phyloP scores from a whole-genome alignment of 179 eudicot genomes.

The Patellifolia procumbens region DNA sequence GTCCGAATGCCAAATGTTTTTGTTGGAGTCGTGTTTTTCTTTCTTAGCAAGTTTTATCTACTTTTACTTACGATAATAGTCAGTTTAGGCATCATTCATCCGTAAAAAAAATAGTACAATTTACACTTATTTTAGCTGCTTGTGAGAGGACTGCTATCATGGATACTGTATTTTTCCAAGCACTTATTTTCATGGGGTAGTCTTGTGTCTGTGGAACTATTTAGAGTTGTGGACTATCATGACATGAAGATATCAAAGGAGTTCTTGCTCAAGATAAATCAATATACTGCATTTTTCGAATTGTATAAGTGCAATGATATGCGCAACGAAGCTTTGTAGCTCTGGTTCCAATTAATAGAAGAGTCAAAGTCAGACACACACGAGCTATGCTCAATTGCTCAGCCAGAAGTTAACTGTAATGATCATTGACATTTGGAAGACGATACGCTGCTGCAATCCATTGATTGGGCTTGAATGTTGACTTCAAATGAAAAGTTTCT shows the following conservation, averaged over 20 bases:
- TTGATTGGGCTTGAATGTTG: too few relatives aligned
- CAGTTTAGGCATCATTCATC: too few relatives aligned
- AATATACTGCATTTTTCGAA: constrained; percentile 65
- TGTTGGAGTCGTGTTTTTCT: too few relatives aligned
- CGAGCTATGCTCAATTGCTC: constrained; percentile 61
- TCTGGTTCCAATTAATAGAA: constrained; percentile 77
- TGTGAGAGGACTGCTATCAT: constrained; percentile 89
- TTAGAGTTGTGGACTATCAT: constrained; percentile 88
- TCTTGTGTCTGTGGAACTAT: constrained; percentile 71
- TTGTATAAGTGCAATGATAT: constrained; percentile 75
- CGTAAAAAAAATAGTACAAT: too few relatives aligned
- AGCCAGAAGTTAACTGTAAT: constrained; percentile 75
- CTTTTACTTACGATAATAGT: too few relatives aligned
- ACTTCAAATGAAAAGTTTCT: too few relatives aligned
- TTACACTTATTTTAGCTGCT: too few relatives aligned
- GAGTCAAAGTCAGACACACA: constrained; percentile 71
- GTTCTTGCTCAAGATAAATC: constrained; percentile 73
- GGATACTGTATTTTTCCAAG: constrained; percentile 94
- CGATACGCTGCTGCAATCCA: constrained; percentile 35
- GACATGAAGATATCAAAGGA: constrained; percentile 89
- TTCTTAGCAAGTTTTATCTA: too few relatives aligned
- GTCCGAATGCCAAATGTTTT: too few relatives aligned
- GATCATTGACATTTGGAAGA: constrained; percentile 93
- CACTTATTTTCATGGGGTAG: constrained; percentile 86
- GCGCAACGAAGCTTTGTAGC: constrained; percentile 92